Conservation (phyloP, 345 rosid species). For the Stellera chamaejasme region DNA sequence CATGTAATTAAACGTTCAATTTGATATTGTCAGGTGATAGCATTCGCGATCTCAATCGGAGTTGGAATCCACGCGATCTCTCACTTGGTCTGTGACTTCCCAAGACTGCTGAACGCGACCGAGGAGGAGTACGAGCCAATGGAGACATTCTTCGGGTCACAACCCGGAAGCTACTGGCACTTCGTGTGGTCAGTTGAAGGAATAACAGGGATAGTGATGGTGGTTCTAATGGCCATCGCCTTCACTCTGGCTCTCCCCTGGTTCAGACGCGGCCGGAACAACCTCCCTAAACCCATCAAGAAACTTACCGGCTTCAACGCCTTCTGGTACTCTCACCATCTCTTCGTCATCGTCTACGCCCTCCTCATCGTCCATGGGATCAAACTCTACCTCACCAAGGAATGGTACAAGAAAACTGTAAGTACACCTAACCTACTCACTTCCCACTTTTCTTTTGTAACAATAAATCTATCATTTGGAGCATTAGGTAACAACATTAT, state of each 20-base stretch:
- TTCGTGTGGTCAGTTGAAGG: conserved; percentile 60
- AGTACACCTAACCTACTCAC: neutral
- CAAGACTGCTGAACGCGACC: conserved; percentile 45
- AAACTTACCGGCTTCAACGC: conserved; percentile 80
- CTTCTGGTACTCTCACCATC: conserved; percentile 83
- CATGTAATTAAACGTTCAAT: no score
- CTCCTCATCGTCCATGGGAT: conserved; percentile 63
- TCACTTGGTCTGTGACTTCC: conserved; percentile 67
- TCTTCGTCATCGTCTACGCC: conserved; percentile 61
- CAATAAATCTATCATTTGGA: no score
- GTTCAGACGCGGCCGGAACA: conserved; percentile 53
- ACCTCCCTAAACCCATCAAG: conserved; percentile 50
- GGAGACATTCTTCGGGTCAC: conserved; percentile 49
- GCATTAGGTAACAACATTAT: no score
- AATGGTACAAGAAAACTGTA: conserved; percentile 66
- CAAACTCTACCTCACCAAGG: conserved; percentile 45
- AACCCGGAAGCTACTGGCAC: conserved; percentile 59
- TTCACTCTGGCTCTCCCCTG: conserved; percentile 71
- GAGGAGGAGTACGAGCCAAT: conserved; percentile 44
- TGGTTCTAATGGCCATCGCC: conserved; percentile 65
- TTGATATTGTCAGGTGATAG: conserved; percentile 40
- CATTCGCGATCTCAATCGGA: conserved; percentile 49
- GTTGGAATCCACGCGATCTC: conserved; percentile 50
- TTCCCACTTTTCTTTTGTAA: neutral
- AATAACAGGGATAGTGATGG: conserved; percentile 53